A percentile compares a stretch with the other conserved stretches of the same genome.
Evolutionary conservation across 2,329 filamentous ascomycete species (phyloP).

Genomic region (Fusarium luffae): DNA sequence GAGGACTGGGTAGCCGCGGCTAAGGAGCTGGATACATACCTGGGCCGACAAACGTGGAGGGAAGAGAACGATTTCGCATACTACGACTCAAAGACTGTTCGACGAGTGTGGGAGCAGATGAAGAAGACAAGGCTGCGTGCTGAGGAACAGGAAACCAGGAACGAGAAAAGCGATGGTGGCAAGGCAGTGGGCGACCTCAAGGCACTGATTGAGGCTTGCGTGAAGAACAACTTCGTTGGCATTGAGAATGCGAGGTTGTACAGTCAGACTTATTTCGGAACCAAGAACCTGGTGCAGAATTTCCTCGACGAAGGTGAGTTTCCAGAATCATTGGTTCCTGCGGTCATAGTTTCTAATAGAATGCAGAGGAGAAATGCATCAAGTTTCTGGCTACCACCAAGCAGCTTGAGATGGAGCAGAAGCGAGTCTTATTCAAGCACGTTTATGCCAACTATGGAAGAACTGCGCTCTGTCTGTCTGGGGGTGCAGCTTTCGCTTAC

Average conservation of each 20-base stretch:
- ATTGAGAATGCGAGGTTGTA: conserved; percentile 95
- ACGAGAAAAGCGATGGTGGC: conserved; percentile 52
- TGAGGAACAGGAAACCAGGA: conserved; percentile 61
- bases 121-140: conserved; percentile 69
- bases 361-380: conserved; percentile 72
- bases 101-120: conserved; percentile 81
- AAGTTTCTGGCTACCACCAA: conserved; percentile 75
- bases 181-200: conserved; percentile 79
- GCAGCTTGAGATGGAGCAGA: conserved; percentile 76
- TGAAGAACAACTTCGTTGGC: conserved; percentile 97
- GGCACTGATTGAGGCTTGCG: conserved; percentile 83
- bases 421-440: conserved; percentile 85
- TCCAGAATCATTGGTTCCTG: not conserved
- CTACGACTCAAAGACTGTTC: conserved; percentile 89
- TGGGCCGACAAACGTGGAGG: conserved; percentile 86
- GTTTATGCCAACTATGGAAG: conserved; percentile 91
- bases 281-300: conserved; percentile 91
- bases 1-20: conserved; percentile 85
- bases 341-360: conserved; percentile 20
- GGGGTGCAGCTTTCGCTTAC: conserved; percentile 93
- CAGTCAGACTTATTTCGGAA: conserved; percentile 96
- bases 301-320: conserved; percentile 83
- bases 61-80: conserved; percentile 81
- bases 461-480: conserved; percentile 91
- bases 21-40: conserved; percentile 79